phyloP scores from a whole-genome alignment of 495 filamentous ascomycete species.

The Aspergillus bertholletiae region DNA sequence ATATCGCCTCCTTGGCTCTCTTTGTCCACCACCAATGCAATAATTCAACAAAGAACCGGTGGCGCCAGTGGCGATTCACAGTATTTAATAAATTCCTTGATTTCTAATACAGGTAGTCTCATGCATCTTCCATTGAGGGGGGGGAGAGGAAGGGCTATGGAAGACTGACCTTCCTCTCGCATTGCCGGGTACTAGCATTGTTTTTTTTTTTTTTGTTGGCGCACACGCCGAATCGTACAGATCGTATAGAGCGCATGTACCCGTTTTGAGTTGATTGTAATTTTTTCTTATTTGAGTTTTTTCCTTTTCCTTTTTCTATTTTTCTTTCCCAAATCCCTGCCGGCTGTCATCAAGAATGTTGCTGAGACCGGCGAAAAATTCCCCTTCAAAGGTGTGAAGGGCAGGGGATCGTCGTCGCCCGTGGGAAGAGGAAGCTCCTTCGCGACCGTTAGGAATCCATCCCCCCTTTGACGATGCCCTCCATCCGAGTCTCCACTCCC shows the following conservation, averaged over 20 bases:
- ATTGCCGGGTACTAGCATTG: background rate
- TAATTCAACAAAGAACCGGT: background rate
- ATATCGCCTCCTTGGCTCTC: background rate
- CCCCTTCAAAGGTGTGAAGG: background rate
- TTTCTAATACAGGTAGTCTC: background rate
- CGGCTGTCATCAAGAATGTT: conserved; percentile 14
- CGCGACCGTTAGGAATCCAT: background rate
- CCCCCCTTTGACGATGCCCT: no score
- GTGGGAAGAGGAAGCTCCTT: background rate
- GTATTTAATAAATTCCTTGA: background rate
- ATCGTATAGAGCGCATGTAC: background rate
- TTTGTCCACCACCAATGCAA: background rate
- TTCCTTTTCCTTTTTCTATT: conserved; percentile 1
- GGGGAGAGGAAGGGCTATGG: background rate
- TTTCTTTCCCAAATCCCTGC: no score
- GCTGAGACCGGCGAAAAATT: conserved; percentile 3
- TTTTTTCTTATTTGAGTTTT: no score
- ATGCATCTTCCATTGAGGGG: no score
- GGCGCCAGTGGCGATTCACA: background rate
- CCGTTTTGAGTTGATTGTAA: no score
- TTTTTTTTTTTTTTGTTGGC: no score
- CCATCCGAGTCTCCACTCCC: no score
- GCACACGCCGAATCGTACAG: background rate
- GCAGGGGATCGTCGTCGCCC: background rate
- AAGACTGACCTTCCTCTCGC: background rate